Base-by-base conservation (phyloP, 805 yeast species). In the Wickerhamomyces ciferrii region DNA sequence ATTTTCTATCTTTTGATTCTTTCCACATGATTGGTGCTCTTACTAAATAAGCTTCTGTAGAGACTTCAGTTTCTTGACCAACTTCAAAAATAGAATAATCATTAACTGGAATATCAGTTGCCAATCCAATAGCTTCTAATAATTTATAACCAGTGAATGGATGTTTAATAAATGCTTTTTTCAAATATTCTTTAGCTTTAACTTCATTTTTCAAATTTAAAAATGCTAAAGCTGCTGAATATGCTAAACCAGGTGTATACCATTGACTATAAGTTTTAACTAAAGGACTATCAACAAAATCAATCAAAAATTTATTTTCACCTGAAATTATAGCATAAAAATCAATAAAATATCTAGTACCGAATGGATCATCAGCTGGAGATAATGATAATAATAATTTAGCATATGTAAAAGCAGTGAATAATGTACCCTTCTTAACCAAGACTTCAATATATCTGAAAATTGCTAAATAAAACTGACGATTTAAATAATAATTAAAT, bases 351-450 rank as follows among this genome's bases (percentile, higher is more conserved):
- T 84, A 83, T 51, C 96, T 74, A 13, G 84, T 89, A 20, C 96
- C 96, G 44, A 83, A 68, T 2, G 96, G 96, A 67, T 90, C 96
- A 47, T 84, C 87, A 2, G 81, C 74, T 1, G 96, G 96, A 32
- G 79, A 71, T 27, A 90, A 66, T 2, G 90, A 78, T 51, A 86
- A 69, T 42, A 89, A 68, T 6, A 83, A 69, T 60, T 87, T 88
- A 55, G 86, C 78, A 69, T 83, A 89, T 38, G 80, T 78, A 39
- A 87, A 74, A 0, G 96, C 96, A 0, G 96, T 89, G 48, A 67
- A 75, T 57, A 77, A 81, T 2, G 92, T 86, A 4, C 95, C 87
- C 56, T 87, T 77, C 55, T 85, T 89, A 2, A 89, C 85, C 37
- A 90, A 67, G 2, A 79, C 79, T 13, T 76, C 72, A 47, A 89